phyloP scores from a whole-genome alignment of 2,329 filamentous ascomycete genomes.

The Trichoderma sp. region DNA sequence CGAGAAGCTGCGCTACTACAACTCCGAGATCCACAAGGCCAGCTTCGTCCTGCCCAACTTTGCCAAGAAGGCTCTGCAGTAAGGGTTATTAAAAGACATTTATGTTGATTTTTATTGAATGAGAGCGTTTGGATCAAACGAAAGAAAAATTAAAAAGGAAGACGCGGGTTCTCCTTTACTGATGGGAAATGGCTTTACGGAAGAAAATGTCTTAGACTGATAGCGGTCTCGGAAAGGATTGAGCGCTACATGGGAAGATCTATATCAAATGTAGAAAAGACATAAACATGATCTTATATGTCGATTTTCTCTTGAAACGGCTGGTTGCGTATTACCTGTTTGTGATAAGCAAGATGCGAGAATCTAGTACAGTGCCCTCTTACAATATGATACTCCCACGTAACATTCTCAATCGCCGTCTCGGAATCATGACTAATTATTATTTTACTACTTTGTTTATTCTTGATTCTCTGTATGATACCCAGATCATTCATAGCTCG shows the following conservation, averaged over 20 bases:
- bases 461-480: background rate
- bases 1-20: conserved; percentile 95
- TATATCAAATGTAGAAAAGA: background rate
- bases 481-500: background rate
- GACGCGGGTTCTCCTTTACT: background rate
- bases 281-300: background rate
- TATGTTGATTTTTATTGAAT: background rate
- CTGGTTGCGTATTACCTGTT: background rate
- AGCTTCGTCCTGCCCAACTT: conserved; percentile 93
- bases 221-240: background rate
- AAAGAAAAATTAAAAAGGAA: background rate
- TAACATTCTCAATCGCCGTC: background rate
- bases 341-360: background rate
- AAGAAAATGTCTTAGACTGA: background rate
- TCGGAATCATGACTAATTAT: background rate
- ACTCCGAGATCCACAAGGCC: conserved; percentile 92
- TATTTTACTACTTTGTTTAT: background rate
- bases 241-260: background rate
- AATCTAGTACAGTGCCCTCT: background rate
- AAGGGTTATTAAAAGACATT: conserved; percentile 25
- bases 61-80: conserved; percentile 72
- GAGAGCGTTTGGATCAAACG: background rate
- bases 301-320: background rate
- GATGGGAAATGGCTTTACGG: background rate
- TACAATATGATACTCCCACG: background rate